Percentiles rank a stretch among this genome's conserved stretches.
Evolutionary conservation across 345 rosid genomes (phyloP).

Genomic region (Brassica cretica): DNA sequence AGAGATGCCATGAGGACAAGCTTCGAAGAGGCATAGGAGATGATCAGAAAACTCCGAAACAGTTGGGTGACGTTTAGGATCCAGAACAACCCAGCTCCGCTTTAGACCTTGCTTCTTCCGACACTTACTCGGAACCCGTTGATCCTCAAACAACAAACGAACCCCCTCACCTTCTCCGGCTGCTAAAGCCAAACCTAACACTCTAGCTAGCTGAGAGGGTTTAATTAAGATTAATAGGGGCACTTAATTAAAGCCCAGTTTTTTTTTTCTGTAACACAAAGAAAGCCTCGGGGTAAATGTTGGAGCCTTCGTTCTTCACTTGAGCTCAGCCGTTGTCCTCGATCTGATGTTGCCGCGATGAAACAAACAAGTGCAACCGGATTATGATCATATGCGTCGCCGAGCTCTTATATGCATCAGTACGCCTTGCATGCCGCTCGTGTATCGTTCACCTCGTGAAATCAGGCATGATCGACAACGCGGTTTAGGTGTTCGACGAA

Average conservation of each 20-base stretch:
- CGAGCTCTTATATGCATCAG: constrained; percentile 68
- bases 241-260: constrained; percentile 4
- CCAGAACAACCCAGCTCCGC: constrained; percentile 78
- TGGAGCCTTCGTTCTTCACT: not conserved
- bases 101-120: constrained; percentile 61
- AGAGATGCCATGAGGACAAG: constrained; percentile 77
- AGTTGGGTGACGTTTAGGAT: constrained; percentile 61
- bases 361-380: constrained; percentile 28
- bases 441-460: constrained; percentile 61
- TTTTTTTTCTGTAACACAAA: no score
- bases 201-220: constrained; percentile 5
- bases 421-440: constrained; percentile 83
- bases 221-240: not conserved
- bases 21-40: constrained; percentile 57
- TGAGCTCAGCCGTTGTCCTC: not conserved
- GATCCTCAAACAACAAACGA: constrained; percentile 61
- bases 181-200: constrained; percentile 12
- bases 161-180: constrained; percentile 62
- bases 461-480: constrained; percentile 71
- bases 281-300: not conserved
- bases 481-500: constrained; percentile 86
- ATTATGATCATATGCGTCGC: constrained; percentile 44
- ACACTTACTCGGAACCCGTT: constrained; percentile 48
- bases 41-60: constrained; percentile 68
- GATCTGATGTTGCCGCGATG: constrained; percentile 16